Evolutionary conservation across 2,329 filamentous ascomycete species (phyloP).

Genomic region (Hypomyces rosellus): DNA sequence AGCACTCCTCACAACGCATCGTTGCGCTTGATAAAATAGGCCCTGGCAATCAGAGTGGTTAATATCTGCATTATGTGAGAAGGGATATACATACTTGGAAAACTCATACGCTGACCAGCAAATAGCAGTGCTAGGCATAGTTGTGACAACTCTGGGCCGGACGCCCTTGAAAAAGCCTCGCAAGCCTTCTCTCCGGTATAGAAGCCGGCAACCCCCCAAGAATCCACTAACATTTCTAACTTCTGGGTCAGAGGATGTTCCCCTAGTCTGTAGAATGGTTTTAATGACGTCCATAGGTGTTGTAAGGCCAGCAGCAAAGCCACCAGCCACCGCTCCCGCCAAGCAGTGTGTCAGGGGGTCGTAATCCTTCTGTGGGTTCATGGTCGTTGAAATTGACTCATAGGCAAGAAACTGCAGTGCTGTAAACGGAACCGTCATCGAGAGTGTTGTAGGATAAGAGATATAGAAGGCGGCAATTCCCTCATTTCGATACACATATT

Average conservation of each 20-base stretch:
- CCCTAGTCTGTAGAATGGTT: constrained; percentile 90
- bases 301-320: constrained; percentile 86
- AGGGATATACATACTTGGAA: constrained; percentile 46
- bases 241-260: constrained; percentile 73
- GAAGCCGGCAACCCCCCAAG: constrained; percentile 68
- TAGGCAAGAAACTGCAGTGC: constrained; percentile 96
- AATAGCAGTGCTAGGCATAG: constrained; percentile 98
- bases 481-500: constrained; percentile 79
- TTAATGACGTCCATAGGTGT: constrained; percentile 98
- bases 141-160: constrained; percentile 84
- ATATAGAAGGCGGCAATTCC: constrained; percentile 92
- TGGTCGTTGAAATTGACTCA: constrained; percentile 87
- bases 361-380: constrained; percentile 82
- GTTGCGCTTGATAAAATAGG: constrained; percentile 55
- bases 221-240: constrained; percentile 81
- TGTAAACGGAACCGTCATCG: constrained; percentile 98
- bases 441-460: constrained; percentile 94
- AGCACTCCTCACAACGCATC: constrained; percentile 27
- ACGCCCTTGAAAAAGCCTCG: constrained; percentile 90
- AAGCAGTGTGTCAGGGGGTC: constrained; percentile 91
- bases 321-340: constrained; percentile 86
- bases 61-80: not conserved
- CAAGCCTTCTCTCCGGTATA: constrained; percentile 77
- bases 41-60: constrained; percentile 30
- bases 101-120: constrained; percentile 82